These are phyloP conservation scores for Psilocybe subaeruginosa DNA, from an alignment of 768 basidiomycete genomes.

Conservation along the genomic window DNA sequence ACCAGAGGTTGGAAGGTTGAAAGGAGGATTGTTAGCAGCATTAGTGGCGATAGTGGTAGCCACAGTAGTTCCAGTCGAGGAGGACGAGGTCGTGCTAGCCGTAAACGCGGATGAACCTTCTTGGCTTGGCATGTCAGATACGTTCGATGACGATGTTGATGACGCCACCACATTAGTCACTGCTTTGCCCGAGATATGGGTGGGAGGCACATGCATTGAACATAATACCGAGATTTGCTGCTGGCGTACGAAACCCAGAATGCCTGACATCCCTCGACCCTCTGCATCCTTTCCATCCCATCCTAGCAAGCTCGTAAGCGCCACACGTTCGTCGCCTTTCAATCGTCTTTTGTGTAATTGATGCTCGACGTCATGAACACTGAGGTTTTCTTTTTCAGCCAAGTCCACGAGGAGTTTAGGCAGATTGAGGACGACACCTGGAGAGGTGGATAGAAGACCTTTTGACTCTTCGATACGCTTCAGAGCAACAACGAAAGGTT, in stretches of 20 bases:
- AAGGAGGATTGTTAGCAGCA: constrained; percentile 6
- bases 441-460: constrained; percentile 54
- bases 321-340: constrained; percentile 60
- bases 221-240: constrained; percentile 59
- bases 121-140: neutral
- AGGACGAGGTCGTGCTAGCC: constrained; percentile 2
- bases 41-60: constrained; percentile 1
- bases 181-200: neutral
- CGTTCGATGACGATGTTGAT: constrained; percentile 5
- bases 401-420: constrained; percentile 54
- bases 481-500: constrained; percentile 42
- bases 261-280: constrained; percentile 51
- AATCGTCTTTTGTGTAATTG: constrained; percentile 38
- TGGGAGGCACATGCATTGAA: constrained; percentile 39
- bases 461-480: constrained; percentile 41
- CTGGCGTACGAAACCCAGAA: constrained; percentile 56
- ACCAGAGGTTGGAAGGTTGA: constrained; percentile 18
- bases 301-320: constrained; percentile 55
- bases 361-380: neutral
- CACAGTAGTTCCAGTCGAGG: constrained; percentile 11
- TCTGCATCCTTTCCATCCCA: constrained; percentile 54
- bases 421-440: constrained; percentile 47
- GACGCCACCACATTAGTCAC: neutral
- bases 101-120: constrained; percentile 14
- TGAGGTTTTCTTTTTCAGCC: constrained; percentile 45